Evolutionary conservation across 495 filamentous ascomycete genomes (phyloP), one percentile per base, ranked within the genome.

Genomic region (Xylaria scruposa): DNA sequence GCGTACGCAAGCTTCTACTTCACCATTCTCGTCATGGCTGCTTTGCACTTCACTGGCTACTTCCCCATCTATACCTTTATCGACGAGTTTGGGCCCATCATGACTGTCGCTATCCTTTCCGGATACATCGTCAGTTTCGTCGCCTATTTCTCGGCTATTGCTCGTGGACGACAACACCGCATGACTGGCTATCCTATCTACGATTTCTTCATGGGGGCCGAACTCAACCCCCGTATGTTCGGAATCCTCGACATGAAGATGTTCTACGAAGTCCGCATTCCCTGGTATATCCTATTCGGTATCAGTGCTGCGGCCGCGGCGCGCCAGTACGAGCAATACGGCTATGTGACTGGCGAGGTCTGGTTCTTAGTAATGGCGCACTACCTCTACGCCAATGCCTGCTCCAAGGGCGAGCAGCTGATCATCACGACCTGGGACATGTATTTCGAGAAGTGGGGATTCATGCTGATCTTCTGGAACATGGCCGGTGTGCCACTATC

Each of bases 391-490:
- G 94, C 94, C 79, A 97, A 97, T 81, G 96, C 97, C 56, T 97
- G 94, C 85, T 90, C 92, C 74, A 99, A 99, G 84, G 96, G 93
- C 62, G 96, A 99, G 84, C 94, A 99, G 84, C 88, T 94, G 77
- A 97, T 99, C 83, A 86, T 93, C 61, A 92, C 93, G 12, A 97
- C 95, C 24, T 99, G 95, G 92, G 96, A 99, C 81, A 98, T 99
- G 93, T 97, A 97, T 87, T 95, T 95, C 79, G 96, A 99, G 86
- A 99, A 99, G 86, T 97, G 94, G 93, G 96, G 96, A 76, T 99
- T 98, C 85, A 97, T 99, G 95, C 88, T 99, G 67, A 97, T 97
- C 82, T 99, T 99, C 89, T 99, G 96, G 96, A 99, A 99, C 83
- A 85, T 99, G 79, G 94, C 94, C 68, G 96, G 96, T 73, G 96